phyloP scores from a whole-genome alignment of 2,329 filamentous ascomycete genomes.

The Cercospora sesami region DNA sequence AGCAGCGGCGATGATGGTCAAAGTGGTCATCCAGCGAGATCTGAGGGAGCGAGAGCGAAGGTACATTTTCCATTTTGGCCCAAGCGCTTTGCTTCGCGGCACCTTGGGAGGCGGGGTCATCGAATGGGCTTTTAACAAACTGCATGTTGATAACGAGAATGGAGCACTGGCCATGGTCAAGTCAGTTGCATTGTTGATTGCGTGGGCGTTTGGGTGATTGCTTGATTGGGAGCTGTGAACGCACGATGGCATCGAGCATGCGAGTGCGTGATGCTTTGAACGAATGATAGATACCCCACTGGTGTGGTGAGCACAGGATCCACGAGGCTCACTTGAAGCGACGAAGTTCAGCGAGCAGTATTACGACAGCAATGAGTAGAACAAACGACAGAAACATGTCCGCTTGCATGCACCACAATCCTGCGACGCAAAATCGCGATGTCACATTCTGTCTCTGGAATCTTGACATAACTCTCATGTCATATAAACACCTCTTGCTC shows the following conservation, averaged over 20 bases:
- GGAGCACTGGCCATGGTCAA: neutral
- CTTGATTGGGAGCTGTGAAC: neutral
- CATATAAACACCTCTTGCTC: neutral
- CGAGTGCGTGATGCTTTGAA: neutral
- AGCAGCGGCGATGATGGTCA: neutral
- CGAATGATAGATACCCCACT: neutral
- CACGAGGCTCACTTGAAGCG: neutral
- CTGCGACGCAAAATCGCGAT: too few species aligned
- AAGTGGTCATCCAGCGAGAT: neutral
- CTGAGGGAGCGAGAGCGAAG: constrained; percentile 5
- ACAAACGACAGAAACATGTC: neutral
- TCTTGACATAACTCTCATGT: too few species aligned
- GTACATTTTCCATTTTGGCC: neutral
- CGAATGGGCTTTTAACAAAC: neutral
- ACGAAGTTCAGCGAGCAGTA: neutral
- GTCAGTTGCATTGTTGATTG: neutral
- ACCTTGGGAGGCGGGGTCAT: neutral
- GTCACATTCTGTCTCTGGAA: too few species aligned
- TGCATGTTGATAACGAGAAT: neutral
- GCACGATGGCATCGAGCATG: neutral
- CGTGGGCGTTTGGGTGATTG: neutral
- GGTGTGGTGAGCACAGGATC: neutral
- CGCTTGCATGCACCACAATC: neutral
- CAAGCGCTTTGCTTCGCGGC: neutral
- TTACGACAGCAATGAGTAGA: neutral